Conservation (phyloP, 306 rosid species). For the Cicer judaicum region DNA sequence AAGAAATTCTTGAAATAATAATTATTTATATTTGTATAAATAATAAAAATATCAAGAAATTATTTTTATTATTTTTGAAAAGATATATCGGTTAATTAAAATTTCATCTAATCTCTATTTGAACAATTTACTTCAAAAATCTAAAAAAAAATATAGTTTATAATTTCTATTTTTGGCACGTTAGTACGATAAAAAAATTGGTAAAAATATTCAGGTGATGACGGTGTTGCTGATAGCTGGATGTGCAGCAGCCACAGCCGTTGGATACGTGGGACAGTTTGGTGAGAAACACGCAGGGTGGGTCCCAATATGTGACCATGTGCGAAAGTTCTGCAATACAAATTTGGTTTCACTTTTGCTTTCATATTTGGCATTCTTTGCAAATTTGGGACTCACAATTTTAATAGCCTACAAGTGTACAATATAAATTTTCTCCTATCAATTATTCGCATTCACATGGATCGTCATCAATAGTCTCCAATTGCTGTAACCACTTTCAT, state of each 20-base stretch:
- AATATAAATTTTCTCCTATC: conserved; percentile 8
- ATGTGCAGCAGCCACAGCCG: conserved; percentile 71
- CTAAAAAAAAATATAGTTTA: neutral
- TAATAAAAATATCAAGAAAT: too few relatives aligned
- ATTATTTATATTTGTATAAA: too few relatives aligned
- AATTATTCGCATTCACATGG: neutral
- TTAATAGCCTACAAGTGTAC: conserved; percentile 50
- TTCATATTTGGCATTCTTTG: conserved; percentile 62
- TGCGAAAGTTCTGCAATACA: conserved; percentile 62
- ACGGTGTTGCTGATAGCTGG: conserved; percentile 62
- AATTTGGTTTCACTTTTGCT: conserved; percentile 49
- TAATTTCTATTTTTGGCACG: neutral
- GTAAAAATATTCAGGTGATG: conserved; percentile 51
- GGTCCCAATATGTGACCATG: conserved; percentile 59
- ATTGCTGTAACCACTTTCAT: neutral
- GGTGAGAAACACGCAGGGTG: conserved; percentile 67
- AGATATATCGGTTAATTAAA: too few relatives aligned
- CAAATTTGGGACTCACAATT: conserved; percentile 58
- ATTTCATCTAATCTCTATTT: too few relatives aligned
- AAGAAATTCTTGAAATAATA: too few relatives aligned
- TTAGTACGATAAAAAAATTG: neutral
- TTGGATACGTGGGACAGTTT: conserved; percentile 64
- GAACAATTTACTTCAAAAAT: too few relatives aligned
- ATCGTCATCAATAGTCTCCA: neutral
- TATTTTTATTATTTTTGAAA: too few relatives aligned